Conservation (phyloP, 2,329 filamentous ascomycete species). For the Sarocladium brachiariae region DNA sequence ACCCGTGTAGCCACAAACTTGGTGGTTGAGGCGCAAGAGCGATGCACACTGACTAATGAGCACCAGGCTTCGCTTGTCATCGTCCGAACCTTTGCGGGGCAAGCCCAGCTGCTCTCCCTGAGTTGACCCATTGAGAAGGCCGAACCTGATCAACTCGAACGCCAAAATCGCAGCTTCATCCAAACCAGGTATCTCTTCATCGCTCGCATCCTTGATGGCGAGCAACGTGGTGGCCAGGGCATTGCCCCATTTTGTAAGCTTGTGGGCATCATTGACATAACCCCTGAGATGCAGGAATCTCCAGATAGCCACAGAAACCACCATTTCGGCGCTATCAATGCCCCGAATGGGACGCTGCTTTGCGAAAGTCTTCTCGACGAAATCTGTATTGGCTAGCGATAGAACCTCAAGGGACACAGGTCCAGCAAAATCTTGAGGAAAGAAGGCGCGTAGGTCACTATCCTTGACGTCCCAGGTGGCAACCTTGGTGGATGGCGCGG, state of each 20-base stretch:
- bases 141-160: slow-evolving; percentile 76
- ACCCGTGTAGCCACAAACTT: slow-evolving; percentile 85
- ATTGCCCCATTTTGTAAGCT: slow-evolving; percentile 76
- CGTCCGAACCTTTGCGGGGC: slow-evolving; percentile 52
- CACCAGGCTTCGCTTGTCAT: slow-evolving; percentile 71
- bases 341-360: slow-evolving; percentile 52
- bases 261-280: slow-evolving; percentile 73
- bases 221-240: slow-evolving; percentile 66
- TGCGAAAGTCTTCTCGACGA: slow-evolving; percentile 61
- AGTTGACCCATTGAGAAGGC: slow-evolving; percentile 66
- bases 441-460: slow-evolving; percentile 41
- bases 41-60: slow-evolving; percentile 83
- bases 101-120: slow-evolving; percentile 48
- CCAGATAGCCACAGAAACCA: slow-evolving; percentile 71
- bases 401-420: slow-evolving; percentile 53
- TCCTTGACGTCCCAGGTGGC: slow-evolving; percentile 69
- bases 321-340: slow-evolving; percentile 59
- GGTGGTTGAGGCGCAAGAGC: slow-evolving; percentile 73
- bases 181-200: slow-evolving; percentile 41
- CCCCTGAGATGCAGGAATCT: slow-evolving; percentile 83
- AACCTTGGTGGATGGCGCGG: slow-evolving; percentile 39
- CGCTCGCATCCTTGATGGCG: slow-evolving; percentile 48
- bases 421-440: slow-evolving; percentile 34
- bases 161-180: slow-evolving; percentile 78
- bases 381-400: slow-evolving; percentile 61